phyloP scores from a whole-genome alignment of 352 stramenopile species.

The Globisporangium heterothallicum region DNA sequence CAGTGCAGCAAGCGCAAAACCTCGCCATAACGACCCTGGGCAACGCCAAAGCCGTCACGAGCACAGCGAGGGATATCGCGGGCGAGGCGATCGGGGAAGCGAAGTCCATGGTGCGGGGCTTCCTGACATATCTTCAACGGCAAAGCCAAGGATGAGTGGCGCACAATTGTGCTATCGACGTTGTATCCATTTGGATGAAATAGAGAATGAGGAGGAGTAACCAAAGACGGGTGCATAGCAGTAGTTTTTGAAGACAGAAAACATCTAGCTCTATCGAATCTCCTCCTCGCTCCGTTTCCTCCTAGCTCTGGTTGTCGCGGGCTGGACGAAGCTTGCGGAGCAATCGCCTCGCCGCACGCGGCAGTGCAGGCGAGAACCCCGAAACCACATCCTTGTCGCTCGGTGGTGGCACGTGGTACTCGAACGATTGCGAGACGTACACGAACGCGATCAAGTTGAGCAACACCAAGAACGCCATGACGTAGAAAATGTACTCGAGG shows the following conservation, averaged over 20 bases:
- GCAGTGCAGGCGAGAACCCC: constrained; percentile 58
- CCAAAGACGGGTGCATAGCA: constrained; percentile 3
- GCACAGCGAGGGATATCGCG: constrained; percentile 77
- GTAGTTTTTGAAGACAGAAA: constrained; percentile 1
- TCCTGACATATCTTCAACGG: constrained; percentile 68
- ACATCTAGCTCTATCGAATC: constrained; percentile 7
- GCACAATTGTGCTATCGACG: too few species aligned
- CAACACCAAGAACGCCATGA: constrained; percentile 65
- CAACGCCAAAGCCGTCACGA: constrained; percentile 80
- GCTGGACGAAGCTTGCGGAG: constrained; percentile 18
- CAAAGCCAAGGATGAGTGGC: constrained; percentile 17
- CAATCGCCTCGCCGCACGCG: constrained; percentile 39
- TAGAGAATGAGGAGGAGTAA: constrained; percentile 1
- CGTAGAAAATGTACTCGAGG: constrained; percentile 88
- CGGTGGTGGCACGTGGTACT: constrained; percentile 67
- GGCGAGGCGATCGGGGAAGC: constrained; percentile 79
- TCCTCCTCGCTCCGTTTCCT: neutral
- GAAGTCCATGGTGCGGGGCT: constrained; percentile 75
- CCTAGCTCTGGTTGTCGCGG: neutral
- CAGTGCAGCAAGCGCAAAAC: constrained; percentile 83
- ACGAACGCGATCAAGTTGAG: constrained; percentile 60
- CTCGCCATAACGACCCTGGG: constrained; percentile 76
- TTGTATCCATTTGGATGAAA: too few species aligned
- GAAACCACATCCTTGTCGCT: constrained; percentile 40
- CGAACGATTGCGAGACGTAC: constrained; percentile 66